phyloP scores from a whole-genome alignment of 371 early-diverging fungal species.

The Fennellomyces sp. region DNA sequence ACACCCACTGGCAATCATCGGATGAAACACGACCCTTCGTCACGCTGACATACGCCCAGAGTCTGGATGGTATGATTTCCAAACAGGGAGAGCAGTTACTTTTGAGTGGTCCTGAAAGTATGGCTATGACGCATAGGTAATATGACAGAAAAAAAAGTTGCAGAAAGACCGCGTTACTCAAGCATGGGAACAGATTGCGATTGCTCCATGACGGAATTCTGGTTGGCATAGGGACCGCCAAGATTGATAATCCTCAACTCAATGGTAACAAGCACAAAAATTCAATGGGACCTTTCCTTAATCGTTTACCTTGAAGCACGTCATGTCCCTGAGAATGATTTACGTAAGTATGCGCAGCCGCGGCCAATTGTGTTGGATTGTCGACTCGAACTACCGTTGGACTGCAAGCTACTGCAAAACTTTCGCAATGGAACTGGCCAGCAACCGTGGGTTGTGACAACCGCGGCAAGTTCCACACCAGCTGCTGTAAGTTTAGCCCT shows the following conservation, averaged over 20 bases:
- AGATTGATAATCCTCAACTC: slow-evolving; percentile 87
- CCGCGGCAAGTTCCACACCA: not conserved
- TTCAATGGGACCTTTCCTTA: not conserved
- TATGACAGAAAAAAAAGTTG: not conserved
- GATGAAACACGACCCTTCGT: slow-evolving; percentile 26
- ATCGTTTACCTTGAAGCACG: slow-evolving; percentile 14
- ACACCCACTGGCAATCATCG: not conserved
- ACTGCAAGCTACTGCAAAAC: slow-evolving; percentile 36
- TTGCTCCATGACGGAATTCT: slow-evolving; percentile 82
- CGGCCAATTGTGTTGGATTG: slow-evolving; percentile 88
- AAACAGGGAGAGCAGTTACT: slow-evolving; percentile 62
- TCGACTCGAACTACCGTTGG: slow-evolving; percentile 27
- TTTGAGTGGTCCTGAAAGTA: slow-evolving; percentile 77
- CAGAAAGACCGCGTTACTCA: not conserved
- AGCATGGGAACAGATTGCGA: slow-evolving; percentile 56
- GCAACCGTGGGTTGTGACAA: slow-evolving; percentile 37
- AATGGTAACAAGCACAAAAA: slow-evolving; percentile 46
- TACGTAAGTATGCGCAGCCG: slow-evolving; percentile 51
- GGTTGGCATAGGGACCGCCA: slow-evolving; percentile 87
- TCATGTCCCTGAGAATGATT: slow-evolving; percentile 17
- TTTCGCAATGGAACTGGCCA: slow-evolving; percentile 16
- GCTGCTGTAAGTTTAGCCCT: not conserved
- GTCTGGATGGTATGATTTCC: slow-evolving; percentile 87
- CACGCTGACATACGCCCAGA: slow-evolving; percentile 89
- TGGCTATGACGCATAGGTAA: slow-evolving; percentile 78